Conservation (phyloP, 2,329 filamentous ascomycete genomes). For the Claviceps citrina region DNA sequence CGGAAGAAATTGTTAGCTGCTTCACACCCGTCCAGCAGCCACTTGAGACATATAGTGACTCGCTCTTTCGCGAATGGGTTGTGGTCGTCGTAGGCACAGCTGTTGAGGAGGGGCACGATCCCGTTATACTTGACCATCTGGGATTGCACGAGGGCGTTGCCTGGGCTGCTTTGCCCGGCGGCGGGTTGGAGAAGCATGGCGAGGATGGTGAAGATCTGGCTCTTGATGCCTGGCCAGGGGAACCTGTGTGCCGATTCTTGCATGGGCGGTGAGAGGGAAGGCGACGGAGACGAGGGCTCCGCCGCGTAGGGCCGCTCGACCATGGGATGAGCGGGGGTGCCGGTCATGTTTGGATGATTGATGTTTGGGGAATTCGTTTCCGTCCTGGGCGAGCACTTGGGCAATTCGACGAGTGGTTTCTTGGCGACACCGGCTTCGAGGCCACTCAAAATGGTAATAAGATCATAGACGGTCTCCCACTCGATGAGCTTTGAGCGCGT, state of each 20-base stretch:
- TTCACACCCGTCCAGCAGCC: slow-evolving; percentile 58
- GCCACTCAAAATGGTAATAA: slow-evolving; percentile 73
- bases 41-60: slow-evolving; percentile 77
- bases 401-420: slow-evolving; percentile 45
- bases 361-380: slow-evolving; percentile 18
- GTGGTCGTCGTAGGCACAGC: slow-evolving; percentile 80
- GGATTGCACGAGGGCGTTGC: slow-evolving; percentile 63
- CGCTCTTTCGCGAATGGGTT: slow-evolving; percentile 91
- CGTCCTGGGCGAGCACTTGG: slow-evolving; percentile 15
- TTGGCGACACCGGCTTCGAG: slow-evolving; percentile 80
- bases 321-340: slow-evolving; percentile 14
- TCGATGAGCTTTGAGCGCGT: slow-evolving; percentile 76
- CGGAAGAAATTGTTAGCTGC: slow-evolving; percentile 58
- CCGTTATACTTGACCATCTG: slow-evolving; percentile 77
- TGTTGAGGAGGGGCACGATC: slow-evolving; percentile 75
- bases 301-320: slow-evolving; percentile 51
- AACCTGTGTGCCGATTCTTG: slow-evolving; percentile 50
- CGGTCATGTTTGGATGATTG: slow-evolving; percentile 9
- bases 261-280: slow-evolving; percentile 30
- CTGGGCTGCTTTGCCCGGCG: slow-evolving; percentile 40
- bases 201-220: slow-evolving; percentile 78
- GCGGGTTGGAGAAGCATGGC: slow-evolving; percentile 81
- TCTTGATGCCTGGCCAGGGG: slow-evolving; percentile 66
- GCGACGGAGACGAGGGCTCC: slow-evolving; percentile 14
- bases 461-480: slow-evolving; percentile 82